phyloP scores from a whole-genome alignment of 75 land plant genomes.

The Picea sitchensis region DNA sequence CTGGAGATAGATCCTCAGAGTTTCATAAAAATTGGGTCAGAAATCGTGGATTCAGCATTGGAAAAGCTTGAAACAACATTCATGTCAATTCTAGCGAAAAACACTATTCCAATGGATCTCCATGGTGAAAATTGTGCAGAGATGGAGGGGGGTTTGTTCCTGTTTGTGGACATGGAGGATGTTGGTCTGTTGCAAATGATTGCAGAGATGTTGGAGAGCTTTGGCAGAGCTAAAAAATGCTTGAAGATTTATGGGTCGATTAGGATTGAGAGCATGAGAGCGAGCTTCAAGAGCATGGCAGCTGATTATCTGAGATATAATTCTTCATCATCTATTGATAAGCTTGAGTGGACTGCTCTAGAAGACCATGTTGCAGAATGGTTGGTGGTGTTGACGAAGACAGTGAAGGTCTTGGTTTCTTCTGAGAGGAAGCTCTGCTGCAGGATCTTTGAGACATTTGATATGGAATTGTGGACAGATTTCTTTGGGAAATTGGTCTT shows the following conservation, averaged over 20 bases:
- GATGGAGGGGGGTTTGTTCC: background rate
- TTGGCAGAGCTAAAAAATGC: conserved; percentile 8
- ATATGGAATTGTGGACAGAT: background rate
- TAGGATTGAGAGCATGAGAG: conserved; percentile 7
- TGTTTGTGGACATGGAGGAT: background rate
- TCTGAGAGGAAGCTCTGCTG: conserved; percentile 16
- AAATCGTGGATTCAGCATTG: conserved; percentile 18
- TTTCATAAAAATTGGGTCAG: conserved; percentile 6
- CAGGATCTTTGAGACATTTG: conserved; percentile 8
- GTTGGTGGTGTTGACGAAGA: background rate
- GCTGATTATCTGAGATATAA: conserved; percentile 8
- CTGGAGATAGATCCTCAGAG: background rate
- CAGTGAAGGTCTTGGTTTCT: conserved; percentile 10
- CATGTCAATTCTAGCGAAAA: conserved; percentile 15
- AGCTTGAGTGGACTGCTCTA: conserved; percentile 14
- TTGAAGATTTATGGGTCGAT: conserved; percentile 10
- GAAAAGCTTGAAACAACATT: conserved; percentile 32
- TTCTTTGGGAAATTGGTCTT: conserved; percentile 7
- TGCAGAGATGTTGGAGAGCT: conserved; percentile 8
- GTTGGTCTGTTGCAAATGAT: conserved; percentile 1
- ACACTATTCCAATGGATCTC: conserved; percentile 9
- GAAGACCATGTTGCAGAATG: conserved; percentile 10
- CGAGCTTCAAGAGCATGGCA: conserved; percentile 10
- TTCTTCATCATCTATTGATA: background rate
- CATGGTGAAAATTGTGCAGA: background rate